Percentiles rank a stretch among this genome's conserved stretches.
Evolutionary conservation across 306 rosid genomes (phyloP).

Genomic region (Quercus berberidifolia): DNA sequence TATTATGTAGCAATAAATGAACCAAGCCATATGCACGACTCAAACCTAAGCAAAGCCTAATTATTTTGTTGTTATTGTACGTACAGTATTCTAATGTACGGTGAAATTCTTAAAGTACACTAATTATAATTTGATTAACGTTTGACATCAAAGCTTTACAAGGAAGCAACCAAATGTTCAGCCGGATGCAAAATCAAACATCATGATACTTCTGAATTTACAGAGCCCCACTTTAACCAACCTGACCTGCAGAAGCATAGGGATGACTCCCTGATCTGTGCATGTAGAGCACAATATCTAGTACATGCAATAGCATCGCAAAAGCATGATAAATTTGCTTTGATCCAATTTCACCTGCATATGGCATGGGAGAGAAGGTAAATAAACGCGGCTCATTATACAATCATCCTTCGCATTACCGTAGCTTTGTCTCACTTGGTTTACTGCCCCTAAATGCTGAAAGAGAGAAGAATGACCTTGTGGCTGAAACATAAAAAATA

Average conservation of each 20-base stretch:
- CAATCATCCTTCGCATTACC: conserved; percentile 21
- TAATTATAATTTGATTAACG: not conserved
- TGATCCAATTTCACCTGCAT: conserved; percentile 17
- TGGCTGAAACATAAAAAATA: conserved; percentile 49
- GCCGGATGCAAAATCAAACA: not conserved
- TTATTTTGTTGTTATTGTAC: not conserved
- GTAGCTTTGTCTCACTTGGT: conserved; percentile 47
- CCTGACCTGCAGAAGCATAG: not conserved
- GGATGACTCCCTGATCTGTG: conserved; percentile 4
- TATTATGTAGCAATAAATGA: not conserved
- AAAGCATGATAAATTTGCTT: conserved; percentile 2
- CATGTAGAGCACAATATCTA: conserved; percentile 5
- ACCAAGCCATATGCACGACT: not conserved
- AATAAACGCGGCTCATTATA: not conserved
- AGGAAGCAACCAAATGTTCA: conserved; percentile 1
- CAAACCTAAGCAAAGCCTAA: not conserved
- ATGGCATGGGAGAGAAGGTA: conserved; percentile 20
- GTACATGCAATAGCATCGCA: conserved; percentile 5
- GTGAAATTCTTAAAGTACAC: not conserved
- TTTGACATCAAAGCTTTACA: not conserved
- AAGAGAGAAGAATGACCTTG: conserved; percentile 98
- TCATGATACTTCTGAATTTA: not conserved
- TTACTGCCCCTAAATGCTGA: conserved; percentile 91
- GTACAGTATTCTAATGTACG: not conserved
- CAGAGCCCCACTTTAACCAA: not conserved